Percentiles rank a stretch among this genome's conserved stretches.
Conservation (phyloP, 176 grass and related monocot species). For the Aegilops longissima region DNA sequence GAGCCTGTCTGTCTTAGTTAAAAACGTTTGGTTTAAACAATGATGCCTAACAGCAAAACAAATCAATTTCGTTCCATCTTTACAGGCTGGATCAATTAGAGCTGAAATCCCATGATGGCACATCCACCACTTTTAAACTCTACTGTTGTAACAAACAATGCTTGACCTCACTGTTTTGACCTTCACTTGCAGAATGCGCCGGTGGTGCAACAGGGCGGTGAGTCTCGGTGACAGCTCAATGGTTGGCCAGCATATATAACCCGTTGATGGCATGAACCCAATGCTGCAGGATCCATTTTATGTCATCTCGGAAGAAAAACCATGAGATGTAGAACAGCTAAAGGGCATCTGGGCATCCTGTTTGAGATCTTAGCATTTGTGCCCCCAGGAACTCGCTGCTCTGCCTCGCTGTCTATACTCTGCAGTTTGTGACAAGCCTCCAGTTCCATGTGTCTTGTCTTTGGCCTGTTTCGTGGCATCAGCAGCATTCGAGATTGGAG, state of each 20-base stretch:
- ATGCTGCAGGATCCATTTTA: not conserved
- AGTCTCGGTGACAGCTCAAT: not conserved
- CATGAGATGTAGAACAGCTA: not conserved
- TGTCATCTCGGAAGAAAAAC: not conserved
- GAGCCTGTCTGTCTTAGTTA: not conserved
- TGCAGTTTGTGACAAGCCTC: not conserved
- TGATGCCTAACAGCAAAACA: not conserved
- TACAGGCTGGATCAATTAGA: not conserved
- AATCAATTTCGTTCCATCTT: not conserved
- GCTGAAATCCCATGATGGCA: not conserved
- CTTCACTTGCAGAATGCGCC: conserved; percentile 32
- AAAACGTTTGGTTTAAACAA: not conserved
- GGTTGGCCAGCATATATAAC: not conserved
- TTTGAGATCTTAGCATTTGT: not conserved
- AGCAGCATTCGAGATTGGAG: not conserved
- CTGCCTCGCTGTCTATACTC: not conserved
- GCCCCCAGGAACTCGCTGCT: not conserved
- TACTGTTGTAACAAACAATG: not conserved
- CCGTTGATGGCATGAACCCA: not conserved
- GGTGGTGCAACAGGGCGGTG: not conserved
- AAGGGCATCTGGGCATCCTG: not conserved
- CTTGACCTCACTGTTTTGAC: not conserved
- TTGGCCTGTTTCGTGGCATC: not conserved
- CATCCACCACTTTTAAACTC: not conserved
- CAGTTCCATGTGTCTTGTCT: not conserved